Conservation (phyloP, 2,329 filamentous ascomycete species). For the Neonectria coccinea region DNA sequence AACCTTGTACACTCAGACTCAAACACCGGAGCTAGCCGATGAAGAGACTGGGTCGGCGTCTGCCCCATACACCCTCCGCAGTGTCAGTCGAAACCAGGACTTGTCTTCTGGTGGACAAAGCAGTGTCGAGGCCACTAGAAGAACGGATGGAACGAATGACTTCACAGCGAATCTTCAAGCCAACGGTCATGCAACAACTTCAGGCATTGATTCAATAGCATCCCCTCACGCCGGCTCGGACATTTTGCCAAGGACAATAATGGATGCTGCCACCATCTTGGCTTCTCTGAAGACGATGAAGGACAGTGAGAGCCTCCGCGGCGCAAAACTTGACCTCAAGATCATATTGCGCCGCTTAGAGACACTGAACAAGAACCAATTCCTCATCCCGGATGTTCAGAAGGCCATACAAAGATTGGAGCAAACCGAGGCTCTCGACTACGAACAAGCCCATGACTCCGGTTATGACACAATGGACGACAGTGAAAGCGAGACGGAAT, state of each 20-base stretch:
- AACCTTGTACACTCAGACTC: background rate
- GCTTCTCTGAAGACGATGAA: background rate
- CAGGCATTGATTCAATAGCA: too few relatives aligned
- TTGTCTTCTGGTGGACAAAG: background rate
- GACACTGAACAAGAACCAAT: background rate
- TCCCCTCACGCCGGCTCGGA: background rate
- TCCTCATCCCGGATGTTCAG: background rate
- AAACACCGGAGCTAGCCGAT: background rate
- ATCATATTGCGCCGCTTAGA: background rate
- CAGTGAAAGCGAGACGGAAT: background rate
- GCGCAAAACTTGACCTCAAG: background rate
- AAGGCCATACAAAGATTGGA: background rate
- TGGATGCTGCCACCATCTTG: background rate
- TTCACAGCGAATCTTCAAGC: background rate
- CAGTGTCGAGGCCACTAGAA: background rate
- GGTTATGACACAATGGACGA: slow-evolving; percentile 9
- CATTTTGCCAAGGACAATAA: background rate
- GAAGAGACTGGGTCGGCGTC: background rate
- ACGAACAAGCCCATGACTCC: background rate
- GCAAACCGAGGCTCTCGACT: background rate
- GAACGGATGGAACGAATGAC: background rate
- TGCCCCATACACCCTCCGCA: background rate
- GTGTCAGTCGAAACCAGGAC: background rate
- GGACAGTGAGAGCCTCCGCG: background rate
- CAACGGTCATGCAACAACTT: background rate